phyloP scores from a whole-genome alignment of 306 rosid genomes.

The Cucumis melo region DNA sequence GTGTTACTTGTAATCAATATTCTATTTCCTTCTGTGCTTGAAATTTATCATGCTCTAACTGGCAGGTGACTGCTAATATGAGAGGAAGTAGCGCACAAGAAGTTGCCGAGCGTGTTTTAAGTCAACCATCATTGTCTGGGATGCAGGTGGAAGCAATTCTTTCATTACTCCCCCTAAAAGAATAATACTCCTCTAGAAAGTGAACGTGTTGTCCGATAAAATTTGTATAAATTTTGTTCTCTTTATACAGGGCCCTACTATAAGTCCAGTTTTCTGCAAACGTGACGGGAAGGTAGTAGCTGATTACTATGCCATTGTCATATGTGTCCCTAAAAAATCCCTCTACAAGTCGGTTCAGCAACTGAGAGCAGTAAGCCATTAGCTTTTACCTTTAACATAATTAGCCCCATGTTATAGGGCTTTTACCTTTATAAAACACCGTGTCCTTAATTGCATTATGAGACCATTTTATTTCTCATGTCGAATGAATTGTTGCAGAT shows the following conservation, averaged over 20 bases:
- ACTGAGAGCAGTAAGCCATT: constrained; percentile 65
- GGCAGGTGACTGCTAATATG: constrained; percentile 89
- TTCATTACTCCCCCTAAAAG: not conserved
- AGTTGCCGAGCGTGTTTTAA: constrained; percentile 79
- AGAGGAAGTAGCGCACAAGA: constrained; percentile 82
- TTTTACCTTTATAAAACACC: not conserved
- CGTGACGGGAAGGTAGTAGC: constrained; percentile 42
- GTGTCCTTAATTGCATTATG: not conserved
- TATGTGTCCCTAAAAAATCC: constrained; percentile 72
- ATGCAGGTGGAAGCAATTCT: constrained; percentile 56
- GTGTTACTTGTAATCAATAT: not conserved
- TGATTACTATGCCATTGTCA: constrained; percentile 80
- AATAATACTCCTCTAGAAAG: not conserved
- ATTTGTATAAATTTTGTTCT: not conserved
- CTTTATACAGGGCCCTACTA: constrained; percentile 69
- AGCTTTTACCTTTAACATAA: not conserved
- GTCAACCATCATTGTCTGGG: constrained; percentile 70
- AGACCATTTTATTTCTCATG: not conserved
- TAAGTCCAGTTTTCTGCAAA: constrained; percentile 77
- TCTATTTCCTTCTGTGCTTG: not conserved
- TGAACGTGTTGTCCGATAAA: not conserved
- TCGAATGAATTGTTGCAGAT: constrained; percentile 33
- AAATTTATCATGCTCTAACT: constrained; percentile 5
- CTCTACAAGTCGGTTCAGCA: constrained; percentile 81
- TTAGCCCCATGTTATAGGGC: not conserved